Evolutionary conservation across 78 protist genomes (phyloP), one percentile per base, ranked within the genome.

Genomic region (Dictyostelium purpureum): DNA sequence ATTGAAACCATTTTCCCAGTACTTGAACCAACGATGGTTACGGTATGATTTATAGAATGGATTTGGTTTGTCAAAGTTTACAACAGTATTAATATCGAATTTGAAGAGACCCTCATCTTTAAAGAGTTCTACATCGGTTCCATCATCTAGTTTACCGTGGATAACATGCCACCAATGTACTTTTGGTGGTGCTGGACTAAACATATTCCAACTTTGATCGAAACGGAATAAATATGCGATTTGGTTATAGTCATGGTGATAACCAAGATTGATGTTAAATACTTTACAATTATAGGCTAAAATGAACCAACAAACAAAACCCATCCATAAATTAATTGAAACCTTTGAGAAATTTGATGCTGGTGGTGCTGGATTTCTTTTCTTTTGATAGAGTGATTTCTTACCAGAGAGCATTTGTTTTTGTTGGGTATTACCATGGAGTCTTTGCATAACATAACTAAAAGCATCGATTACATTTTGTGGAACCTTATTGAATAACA

Each of bases 1-100:
- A 35, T 85, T 73, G 65, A 43, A 73, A 18, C 94, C 94, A 66
- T 90, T 90, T 57, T 90, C 94, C 79, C 79, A 90, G 69, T 42
- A 90, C 59, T 90, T 90, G 47, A 79, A 90, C 94, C 94, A 90
- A 21, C 94, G 42, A 51, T 90, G 94, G 70, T 90, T 90, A 21
- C 82, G 77, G 42, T 79, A 90, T 4, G 88, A 49, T 49, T 61
- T 19, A 21, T 79, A 35, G 65, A 76, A 81, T 35, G 87, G 93
- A 12, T 47, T 85, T 6, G 93, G 94, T 69, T 89, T 75, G 1
- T 89, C 94, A 78, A 77, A 75, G 28, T 59, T 38, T 6, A 89
- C 81, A 11, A 77, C 42, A 4, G 38, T 43, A 59, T 89, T 79
- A 28, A 80, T 69, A 37, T 51, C 74, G 57, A 74, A 42, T 11